Percentiles rank a stretch among this genome's conserved stretches.
phyloP scores from a whole-genome alignment of 257 asterid species.

The Lycium ferocissimum region DNA sequence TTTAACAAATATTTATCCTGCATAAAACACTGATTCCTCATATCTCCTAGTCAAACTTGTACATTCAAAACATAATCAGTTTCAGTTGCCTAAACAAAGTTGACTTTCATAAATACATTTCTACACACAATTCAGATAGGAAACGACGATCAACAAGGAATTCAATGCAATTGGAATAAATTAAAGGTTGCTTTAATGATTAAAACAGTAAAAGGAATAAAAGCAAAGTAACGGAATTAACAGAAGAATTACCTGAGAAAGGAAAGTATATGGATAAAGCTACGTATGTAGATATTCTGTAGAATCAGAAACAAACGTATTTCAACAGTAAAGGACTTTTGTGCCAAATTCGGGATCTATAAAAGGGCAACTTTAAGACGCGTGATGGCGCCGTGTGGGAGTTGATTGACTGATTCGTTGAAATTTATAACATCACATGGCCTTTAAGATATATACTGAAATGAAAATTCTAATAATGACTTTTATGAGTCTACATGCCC shows the following conservation, averaged over 20 bases:
- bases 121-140: neutral
- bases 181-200: neutral
- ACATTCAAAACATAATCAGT: neutral
- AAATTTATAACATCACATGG: neutral
- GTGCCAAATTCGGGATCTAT: neutral
- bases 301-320: slow-evolving; percentile 19
- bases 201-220: neutral
- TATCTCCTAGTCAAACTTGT: slow-evolving; percentile 12
- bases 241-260: slow-evolving; percentile 13
- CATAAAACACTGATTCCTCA: slow-evolving; percentile 6
- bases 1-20: slow-evolving; percentile 15
- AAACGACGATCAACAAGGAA: slow-evolving; percentile 11
- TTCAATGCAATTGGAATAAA: neutral
- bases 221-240: too few relatives aligned
- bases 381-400: slow-evolving; percentile 24
- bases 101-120: neutral
- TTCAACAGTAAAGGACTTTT: slow-evolving; percentile 17
- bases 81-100: neutral
- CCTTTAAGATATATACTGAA: neutral
- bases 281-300: neutral
- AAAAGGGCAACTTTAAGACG: neutral
- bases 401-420: neutral
- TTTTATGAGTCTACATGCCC: neutral
- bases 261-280: neutral
- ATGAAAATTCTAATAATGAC: neutral